phyloP scores from a whole-genome alignment of 2,329 filamentous ascomycete genomes.

The Hypoxylon sp. region DNA sequence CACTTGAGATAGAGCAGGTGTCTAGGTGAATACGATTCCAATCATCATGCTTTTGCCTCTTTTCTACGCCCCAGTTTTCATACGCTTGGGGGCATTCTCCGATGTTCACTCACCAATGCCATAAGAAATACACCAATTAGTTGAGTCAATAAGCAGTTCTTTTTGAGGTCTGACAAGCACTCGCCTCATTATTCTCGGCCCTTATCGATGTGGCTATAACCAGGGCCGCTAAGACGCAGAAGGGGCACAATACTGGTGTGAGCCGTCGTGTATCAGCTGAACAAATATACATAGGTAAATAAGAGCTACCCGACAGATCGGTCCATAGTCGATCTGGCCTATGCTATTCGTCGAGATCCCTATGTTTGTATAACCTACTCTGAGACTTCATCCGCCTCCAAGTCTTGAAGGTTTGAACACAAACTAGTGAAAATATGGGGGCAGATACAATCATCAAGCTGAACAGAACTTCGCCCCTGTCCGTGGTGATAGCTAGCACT shows the following conservation, averaged over 20 bases:
- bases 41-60: background rate
- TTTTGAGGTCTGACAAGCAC: background rate
- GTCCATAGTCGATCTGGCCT: background rate
- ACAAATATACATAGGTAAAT: background rate
- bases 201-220: background rate
- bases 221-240: background rate
- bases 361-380: background rate
- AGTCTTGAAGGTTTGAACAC: background rate
- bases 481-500: background rate
- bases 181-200: background rate
- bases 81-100: background rate
- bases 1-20: background rate
- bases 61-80: background rate
- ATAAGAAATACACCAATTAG: background rate
- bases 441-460: background rate
- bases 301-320: background rate
- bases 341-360: background rate
- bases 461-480: slow-evolving; percentile 1
- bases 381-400: background rate
- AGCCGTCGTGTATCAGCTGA: slow-evolving; percentile 1
- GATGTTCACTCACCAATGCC: background rate
- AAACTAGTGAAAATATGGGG: background rate
- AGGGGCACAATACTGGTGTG: background rate
- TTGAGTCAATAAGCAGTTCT: background rate
- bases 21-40: background rate